Percentiles rank a stretch among this genome's conserved stretches.
Conservation (phyloP, 768 basidiomycete genomes). For the Trametes elegans region DNA sequence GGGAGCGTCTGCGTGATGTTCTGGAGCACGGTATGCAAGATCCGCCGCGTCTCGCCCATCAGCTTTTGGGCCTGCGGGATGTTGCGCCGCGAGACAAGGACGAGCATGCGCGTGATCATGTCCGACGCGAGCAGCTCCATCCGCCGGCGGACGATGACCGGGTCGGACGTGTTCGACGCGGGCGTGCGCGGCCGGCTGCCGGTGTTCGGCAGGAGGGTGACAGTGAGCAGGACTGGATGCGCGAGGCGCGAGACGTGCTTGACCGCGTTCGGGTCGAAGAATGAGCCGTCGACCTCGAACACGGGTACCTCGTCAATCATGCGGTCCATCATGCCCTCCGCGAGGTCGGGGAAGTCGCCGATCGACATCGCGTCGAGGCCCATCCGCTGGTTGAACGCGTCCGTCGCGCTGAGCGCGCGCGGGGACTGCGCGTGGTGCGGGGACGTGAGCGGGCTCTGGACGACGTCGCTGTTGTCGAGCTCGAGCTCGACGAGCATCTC, state of each 20-base stretch:
- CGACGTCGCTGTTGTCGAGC: conserved; percentile 69
- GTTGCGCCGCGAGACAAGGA: conserved; percentile 90
- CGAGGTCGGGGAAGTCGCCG: conserved; percentile 70
- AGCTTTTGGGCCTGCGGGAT: conserved; percentile 89
- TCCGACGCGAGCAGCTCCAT: conserved; percentile 97
- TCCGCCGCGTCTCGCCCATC: conserved; percentile 86
- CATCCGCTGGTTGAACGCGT: conserved; percentile 85
- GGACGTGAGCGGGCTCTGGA: conserved; percentile 12
- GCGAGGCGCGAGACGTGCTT: conserved; percentile 87
- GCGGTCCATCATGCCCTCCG: conserved; percentile 91
- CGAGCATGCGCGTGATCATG: conserved; percentile 94
- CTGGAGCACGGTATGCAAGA: conserved; percentile 87
- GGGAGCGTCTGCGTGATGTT: conserved; percentile 75
- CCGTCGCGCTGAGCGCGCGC: conserved; percentile 70
- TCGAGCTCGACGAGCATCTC: conserved; percentile 98
- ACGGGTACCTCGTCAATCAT: conserved; percentile 99
- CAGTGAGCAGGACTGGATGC: conserved; percentile 90
- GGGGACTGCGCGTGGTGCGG: conserved; percentile 19
- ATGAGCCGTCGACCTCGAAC: conserved; percentile 92
- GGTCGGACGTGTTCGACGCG: conserved; percentile 59
- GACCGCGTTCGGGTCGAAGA: conserved; percentile 84
- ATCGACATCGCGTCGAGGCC: conserved; percentile 74
- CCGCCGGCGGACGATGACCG: conserved; percentile 85
- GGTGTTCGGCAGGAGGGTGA: conserved; percentile 74
- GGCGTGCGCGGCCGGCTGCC: conserved; percentile 38